Evolutionary conservation across 208 protist species (phyloP), one percentile per base, ranked within the genome.

Genomic region (Acanthamoeba comandoni): DNA sequence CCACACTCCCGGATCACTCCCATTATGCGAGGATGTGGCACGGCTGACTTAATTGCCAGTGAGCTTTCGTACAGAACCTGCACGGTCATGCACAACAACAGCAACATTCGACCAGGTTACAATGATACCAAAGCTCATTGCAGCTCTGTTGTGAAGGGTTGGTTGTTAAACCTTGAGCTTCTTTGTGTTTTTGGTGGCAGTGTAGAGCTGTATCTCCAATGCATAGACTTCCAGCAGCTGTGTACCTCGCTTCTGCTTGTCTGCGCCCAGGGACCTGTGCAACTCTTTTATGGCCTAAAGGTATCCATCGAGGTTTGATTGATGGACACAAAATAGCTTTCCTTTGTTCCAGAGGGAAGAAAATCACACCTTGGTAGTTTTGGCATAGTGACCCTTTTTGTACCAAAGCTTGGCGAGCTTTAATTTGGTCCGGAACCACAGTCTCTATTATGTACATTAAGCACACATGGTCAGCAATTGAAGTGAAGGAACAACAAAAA

Each of bases 391-490:
- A 2, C 69, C 71, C 35, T 85, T 84, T 62, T 96, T 94, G 58
- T 96, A 96, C 39, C 86, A 94, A n/a, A 96, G 91, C 90, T 97
- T 97, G 60, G 95, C 96, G 15, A 97, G 87, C 57, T 97, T 97
- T 8, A 98, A 82, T 57, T 98, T 98, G 0, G 96, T 97, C 75
- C 97, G 97, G 93, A 98, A 97, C 95, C 97, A 98, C 22, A 97
- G 92, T 80, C 94, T 65, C 82, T 89, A 43, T 24, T n/a, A n/a
- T n/a, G n/a, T n/a, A n/a, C n/a, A 75, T 13, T 13, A 17, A 71
- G 19, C 35, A n/a, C 4, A 62, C n/a, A 48, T 9, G 8, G 12
- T 31, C 11, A 84, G 51, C 43, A 15, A 57, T 2, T 19, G 19
- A 29, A 65, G 24, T 29, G 22, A 65, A 65, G 5, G 4, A 65